Conservation (phyloP, 805 yeast species). For the Candida pini region DNA sequence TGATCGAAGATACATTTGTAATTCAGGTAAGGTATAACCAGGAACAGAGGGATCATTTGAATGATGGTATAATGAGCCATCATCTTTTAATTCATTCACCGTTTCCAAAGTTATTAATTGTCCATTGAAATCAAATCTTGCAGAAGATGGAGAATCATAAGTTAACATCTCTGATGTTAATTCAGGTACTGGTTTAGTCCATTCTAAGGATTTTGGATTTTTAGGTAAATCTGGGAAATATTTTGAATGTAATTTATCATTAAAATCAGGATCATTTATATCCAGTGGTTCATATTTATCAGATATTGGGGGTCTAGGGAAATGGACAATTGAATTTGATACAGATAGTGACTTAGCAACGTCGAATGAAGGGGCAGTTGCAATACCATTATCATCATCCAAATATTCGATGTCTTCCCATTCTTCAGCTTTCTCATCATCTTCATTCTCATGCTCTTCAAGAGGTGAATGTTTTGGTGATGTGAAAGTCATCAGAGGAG, state of each 20-base stretch:
- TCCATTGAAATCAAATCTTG: constrained; percentile 88
- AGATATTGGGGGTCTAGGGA: constrained; percentile 45
- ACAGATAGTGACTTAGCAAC: constrained; percentile 31
- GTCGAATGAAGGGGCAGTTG: constrained; percentile 40
- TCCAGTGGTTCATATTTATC: constrained; percentile 35
- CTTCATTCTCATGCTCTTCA: constrained; percentile 23
- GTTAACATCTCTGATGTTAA: constrained; percentile 37
- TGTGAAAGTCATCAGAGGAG: constrained; percentile 1
- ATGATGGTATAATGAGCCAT: constrained; percentile 74
- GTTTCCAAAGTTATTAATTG: constrained; percentile 46
- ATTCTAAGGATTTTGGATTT: constrained; percentile 74
- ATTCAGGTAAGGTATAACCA: constrained; percentile 84
- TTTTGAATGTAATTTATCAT: constrained; percentile 71
- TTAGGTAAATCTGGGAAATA: constrained; percentile 87
- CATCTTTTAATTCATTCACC: constrained; percentile 8
- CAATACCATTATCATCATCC: too few species aligned
- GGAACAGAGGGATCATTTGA: constrained; percentile 83
- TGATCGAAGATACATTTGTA: constrained; percentile 74
- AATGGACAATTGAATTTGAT: constrained; percentile 48
- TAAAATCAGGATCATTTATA: constrained; percentile 71
- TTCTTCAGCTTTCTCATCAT: constrained; percentile 29
- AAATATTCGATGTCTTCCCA: constrained; percentile 47
- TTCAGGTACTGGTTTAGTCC: constrained; percentile 81
- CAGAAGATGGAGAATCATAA: constrained; percentile 53
- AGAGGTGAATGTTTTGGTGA: constrained; percentile 4